Percentiles rank a stretch among this genome's conserved stretches.
phyloP scores from a whole-genome alignment of 2,329 filamentous ascomycete species.

The Fonsecaea monophora region DNA sequence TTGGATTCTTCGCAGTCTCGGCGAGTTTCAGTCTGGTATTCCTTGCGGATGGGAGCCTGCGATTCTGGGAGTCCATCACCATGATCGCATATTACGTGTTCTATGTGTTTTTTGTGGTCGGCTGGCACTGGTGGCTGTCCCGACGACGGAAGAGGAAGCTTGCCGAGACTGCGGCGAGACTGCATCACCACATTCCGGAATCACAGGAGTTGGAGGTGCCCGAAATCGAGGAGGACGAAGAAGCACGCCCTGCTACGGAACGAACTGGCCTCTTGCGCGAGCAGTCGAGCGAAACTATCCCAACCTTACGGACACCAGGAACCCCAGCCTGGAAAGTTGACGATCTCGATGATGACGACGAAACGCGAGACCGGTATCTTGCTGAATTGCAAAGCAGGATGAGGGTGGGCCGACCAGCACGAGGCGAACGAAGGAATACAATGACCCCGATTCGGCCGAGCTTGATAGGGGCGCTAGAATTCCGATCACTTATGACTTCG shows the following conservation, averaged over 20 bases:
- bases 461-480: slow-evolving; percentile 90
- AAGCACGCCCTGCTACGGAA: slow-evolving; percentile 54
- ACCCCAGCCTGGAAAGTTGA: slow-evolving; percentile 56
- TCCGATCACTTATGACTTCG: slow-evolving; percentile 86
- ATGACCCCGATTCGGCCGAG: slow-evolving; percentile 89
- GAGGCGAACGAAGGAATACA: slow-evolving; percentile 71
- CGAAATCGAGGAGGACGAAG: slow-evolving; percentile 64
- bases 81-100: slow-evolving; percentile 94
- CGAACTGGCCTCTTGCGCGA: slow-evolving; percentile 54
- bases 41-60: slow-evolving; percentile 80
- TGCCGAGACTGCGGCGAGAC: slow-evolving; percentile 73
- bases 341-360: slow-evolving; percentile 63
- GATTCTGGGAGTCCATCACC: slow-evolving; percentile 83
- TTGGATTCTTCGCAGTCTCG: slow-evolving; percentile 88
- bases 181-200: slow-evolving; percentile 71
- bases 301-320: slow-evolving; percentile 63
- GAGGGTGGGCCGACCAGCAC: slow-evolving; percentile 76
- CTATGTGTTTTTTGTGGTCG: slow-evolving; percentile 86
- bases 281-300: slow-evolving; percentile 68
- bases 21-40: slow-evolving; percentile 87
- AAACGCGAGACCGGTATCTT: slow-evolving; percentile 64
- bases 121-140: slow-evolving; percentile 86
- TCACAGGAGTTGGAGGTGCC: slow-evolving; percentile 65
- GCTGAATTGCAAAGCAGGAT: slow-evolving; percentile 92
- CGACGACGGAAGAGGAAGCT: slow-evolving; percentile 67